These are phyloP conservation scores for Podaxis pistillaris DNA, from an alignment of 768 basidiomycete species.

Conservation along the genomic window DNA sequence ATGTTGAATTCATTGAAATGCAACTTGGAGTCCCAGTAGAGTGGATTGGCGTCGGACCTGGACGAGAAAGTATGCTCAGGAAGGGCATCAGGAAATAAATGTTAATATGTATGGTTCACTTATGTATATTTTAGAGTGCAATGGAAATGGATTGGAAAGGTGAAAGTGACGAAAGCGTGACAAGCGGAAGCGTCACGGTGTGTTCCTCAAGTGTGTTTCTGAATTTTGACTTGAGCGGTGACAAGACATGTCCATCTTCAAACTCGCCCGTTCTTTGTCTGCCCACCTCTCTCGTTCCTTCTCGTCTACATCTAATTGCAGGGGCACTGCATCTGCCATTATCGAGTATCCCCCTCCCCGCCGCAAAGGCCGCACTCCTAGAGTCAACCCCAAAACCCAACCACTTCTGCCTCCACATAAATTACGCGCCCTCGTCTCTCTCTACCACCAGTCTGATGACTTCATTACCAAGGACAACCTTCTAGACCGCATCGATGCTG, in stretches of 20 bases:
- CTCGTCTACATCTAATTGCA: neutral
- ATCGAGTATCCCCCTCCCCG: neutral
- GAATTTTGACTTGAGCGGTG: neutral
- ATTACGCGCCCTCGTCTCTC: slow-evolving; percentile 70
- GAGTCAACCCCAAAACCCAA: slow-evolving; percentile 21
- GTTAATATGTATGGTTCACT: neutral
- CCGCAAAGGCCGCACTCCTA: slow-evolving; percentile 15
- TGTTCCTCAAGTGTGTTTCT: too few relatives aligned
- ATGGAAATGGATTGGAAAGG: neutral
- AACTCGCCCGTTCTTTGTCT: neutral
- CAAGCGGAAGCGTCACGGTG: too few relatives aligned
- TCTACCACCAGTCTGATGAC: slow-evolving; percentile 73
- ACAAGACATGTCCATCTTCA: slow-evolving; percentile 2
- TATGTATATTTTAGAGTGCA: neutral
- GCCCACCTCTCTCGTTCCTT: slow-evolving; percentile 6
- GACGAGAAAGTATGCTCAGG: slow-evolving; percentile 69
- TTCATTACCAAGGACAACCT: slow-evolving; percentile 76
- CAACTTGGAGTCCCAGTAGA: slow-evolving; percentile 71
- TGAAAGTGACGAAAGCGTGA: too few relatives aligned
- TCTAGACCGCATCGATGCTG: slow-evolving; percentile 58
- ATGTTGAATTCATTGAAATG: slow-evolving; percentile 84
- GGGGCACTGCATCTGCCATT: neutral
- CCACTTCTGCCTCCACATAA: slow-evolving; percentile 50
- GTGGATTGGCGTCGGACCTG: slow-evolving; percentile 95
- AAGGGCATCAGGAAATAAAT: slow-evolving; percentile 17